Evolutionary conservation across 768 basidiomycete genomes (phyloP), one percentile per base, ranked within the genome.

Genomic region (Mycena filopes): DNA sequence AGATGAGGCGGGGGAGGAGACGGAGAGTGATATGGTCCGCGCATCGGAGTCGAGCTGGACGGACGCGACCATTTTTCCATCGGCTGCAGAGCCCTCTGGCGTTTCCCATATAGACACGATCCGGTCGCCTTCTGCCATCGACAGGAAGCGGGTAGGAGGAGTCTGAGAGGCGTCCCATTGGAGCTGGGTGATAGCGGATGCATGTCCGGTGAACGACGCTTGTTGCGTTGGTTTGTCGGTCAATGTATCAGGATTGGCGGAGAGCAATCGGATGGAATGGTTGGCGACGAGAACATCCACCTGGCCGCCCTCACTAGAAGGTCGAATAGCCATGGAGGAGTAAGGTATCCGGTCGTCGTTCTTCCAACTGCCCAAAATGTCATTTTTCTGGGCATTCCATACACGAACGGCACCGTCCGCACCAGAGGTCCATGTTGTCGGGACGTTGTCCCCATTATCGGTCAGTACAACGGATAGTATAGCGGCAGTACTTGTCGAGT

Each of bases 1-100:
- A 13, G 76, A 67, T n/a, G 74, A 40, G 29, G 71, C 58, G 21
- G 73, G 66, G 50, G 76, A 68, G 66, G 79, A 60, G 48, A 70
- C 60, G 55, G 80, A 75, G 57, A 82, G 57, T 15, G 77, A 77
- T 63, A 87, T 79, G 21, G 75, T 73, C 23, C 84, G 81, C n/a
- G 86, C 86, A 62, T 87, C 86, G 3, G 89, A 86, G 73, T 92
- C 90, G 18, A 91, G 78, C 16, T 89, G 83, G 6, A 88, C 81
- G 6, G 86, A 86, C 18, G 89, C 89, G 21, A 83, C 72, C n/a
- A 88, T 79, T 67, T 79, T 86, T 33, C 88, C 86, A 69, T 84
- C 81, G 16, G 73, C 69, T 18, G 78, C 75, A 12, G 80, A 71
- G 4, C 75, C 75, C 42, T 80, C 75, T 40, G 83, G 80, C 23